Evolutionary conservation across 257 asterid genomes (phyloP).

Genomic region (Ligustrum vulgare): DNA sequence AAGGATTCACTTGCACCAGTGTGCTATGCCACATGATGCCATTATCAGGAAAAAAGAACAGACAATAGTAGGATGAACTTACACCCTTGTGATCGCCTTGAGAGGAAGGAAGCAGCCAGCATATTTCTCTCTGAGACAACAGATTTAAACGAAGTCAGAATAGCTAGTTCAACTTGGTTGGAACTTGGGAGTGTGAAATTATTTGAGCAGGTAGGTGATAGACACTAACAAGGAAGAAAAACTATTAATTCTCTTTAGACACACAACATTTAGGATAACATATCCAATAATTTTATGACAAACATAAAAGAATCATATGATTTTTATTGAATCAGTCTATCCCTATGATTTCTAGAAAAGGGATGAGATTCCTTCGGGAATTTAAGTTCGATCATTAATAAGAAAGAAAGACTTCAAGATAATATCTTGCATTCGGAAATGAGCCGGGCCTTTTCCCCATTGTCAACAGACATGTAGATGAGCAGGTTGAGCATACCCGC

Average conservation of each 20-base stretch:
- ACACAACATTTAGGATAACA: not conserved
- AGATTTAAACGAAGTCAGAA: slow-evolving; percentile 18
- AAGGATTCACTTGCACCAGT: not conserved
- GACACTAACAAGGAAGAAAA: not conserved
- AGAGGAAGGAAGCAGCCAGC: slow-evolving; percentile 89
- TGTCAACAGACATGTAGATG: no score
- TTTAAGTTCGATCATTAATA: no score
- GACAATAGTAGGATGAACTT: slow-evolving; percentile 40
- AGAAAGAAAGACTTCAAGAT: no score
- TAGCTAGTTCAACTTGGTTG: not conserved
- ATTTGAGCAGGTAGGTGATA: not conserved
- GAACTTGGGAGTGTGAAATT: not conserved
- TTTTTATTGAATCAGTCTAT: not conserved
- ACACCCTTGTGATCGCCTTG: slow-evolving; percentile 84
- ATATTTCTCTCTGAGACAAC: slow-evolving; percentile 68
- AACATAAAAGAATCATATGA: not conserved
- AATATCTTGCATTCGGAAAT: no score
- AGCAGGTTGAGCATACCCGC: no score
- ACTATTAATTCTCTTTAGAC: not conserved
- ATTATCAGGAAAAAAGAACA: not conserved
- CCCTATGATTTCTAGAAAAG: not conserved
- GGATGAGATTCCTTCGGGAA: not conserved
- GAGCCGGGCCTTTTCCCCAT: no score
- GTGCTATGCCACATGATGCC: not conserved
- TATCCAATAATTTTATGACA: not conserved